These are phyloP conservation scores for Peterozyma xylosa DNA, from an alignment of 805 yeast species.

Conservation along the genomic window DNA sequence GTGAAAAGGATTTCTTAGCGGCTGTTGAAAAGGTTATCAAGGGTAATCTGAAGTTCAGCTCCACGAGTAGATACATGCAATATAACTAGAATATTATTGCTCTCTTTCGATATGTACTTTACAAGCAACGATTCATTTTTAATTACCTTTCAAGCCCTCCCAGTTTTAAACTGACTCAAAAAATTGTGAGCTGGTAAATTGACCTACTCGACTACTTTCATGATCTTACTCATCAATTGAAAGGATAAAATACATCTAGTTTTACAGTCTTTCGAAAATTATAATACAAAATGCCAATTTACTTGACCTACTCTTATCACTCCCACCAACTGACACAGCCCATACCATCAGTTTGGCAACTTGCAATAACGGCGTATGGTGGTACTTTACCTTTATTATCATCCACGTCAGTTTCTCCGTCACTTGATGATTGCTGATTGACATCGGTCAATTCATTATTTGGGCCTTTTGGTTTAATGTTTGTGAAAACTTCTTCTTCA, in stretches of 20 bases:
- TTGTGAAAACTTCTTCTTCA: conserved; percentile 81
- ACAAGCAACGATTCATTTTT: too few species aligned
- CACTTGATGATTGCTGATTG: conserved; percentile 2
- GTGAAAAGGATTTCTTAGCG: conserved; percentile 94
- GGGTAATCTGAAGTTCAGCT: conserved; percentile 96
- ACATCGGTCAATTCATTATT: conserved; percentile 33
- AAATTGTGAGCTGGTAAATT: too few species aligned
- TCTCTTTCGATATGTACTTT: neutral
- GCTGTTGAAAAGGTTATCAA: conserved; percentile 98
- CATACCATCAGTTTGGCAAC: conserved; percentile 95
- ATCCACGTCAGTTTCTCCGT: conserved; percentile 22
- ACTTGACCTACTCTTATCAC: conserved; percentile 16
- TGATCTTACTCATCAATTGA: too few species aligned
- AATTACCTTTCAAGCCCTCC: too few species aligned
- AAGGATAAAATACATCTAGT: too few species aligned
- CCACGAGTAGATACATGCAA: conserved; percentile 98
- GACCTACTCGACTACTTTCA: too few species aligned
- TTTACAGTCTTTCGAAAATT: too few species aligned
- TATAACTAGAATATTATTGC: conserved; percentile 52
- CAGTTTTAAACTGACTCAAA: too few species aligned
- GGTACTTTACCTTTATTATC: conserved; percentile 42
- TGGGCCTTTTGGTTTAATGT: conserved; percentile 74
- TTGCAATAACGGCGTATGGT: conserved; percentile 79
- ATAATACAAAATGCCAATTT: too few species aligned
- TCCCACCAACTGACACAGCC: conserved; percentile 98